These are phyloP conservation scores for Cenchrus americanus DNA, from an alignment of 176 grass and related monocot species.

Conservation along the genomic window DNA sequence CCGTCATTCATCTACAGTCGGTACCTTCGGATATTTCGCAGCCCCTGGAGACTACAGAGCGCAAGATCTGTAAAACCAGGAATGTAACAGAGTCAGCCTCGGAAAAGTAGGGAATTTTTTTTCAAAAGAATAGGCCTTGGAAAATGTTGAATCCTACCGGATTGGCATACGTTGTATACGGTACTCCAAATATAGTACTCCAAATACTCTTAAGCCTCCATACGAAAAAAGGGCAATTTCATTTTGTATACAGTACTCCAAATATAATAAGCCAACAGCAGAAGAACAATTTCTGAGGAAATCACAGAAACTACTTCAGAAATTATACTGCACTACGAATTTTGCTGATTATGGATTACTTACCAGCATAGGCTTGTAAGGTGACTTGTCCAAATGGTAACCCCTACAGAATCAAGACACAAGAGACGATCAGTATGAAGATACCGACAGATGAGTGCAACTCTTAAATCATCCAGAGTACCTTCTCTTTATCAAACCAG, in stretches of 20 bases:
- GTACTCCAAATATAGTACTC: too few relatives aligned
- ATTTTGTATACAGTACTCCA: slow-evolving; percentile 54
- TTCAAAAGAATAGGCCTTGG: background rate
- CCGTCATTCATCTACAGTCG: background rate
- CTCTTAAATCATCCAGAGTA: slow-evolving; percentile 41
- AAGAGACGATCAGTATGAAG: background rate
- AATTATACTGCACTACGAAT: background rate
- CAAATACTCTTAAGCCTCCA: background rate
- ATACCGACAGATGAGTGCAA: slow-evolving; percentile 15
- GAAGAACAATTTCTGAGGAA: slow-evolving; percentile 53
- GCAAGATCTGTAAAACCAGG: slow-evolving; percentile 5
- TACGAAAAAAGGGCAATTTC: background rate
- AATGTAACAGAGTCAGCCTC: background rate
- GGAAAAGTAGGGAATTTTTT: background rate
- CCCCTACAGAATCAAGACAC: slow-evolving; percentile 49
- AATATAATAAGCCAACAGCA: slow-evolving; percentile 68
- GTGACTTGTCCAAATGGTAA: slow-evolving; percentile 57
- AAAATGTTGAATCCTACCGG: background rate
- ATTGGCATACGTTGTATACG: background rate
- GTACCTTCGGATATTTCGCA: background rate
- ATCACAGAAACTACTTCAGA: slow-evolving; percentile 32
- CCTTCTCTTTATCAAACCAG: slow-evolving; percentile 79
- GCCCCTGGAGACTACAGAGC: background rate
- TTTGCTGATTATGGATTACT: slow-evolving; percentile 36
- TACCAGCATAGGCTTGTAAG: slow-evolving; percentile 65